Evolutionary conservation across 495 filamentous ascomycete species (phyloP).

Genomic region (Aspergillus asperescens): DNA sequence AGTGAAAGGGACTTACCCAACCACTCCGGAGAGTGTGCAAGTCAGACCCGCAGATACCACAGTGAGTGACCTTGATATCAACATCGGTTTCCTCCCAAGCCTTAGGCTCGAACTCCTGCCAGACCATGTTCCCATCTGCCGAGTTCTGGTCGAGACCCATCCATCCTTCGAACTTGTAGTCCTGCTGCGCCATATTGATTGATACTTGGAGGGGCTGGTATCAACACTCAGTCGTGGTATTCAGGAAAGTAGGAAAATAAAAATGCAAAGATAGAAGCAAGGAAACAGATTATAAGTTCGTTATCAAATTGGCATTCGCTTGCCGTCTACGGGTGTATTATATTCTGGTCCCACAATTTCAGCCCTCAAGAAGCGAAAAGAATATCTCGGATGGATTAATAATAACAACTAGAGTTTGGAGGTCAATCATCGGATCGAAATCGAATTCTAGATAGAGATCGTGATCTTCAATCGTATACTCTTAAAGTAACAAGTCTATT

Average conservation of each 20-base stretch:
- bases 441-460: background rate
- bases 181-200: slow-evolving; percentile 29
- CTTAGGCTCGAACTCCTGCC: slow-evolving; percentile 75
- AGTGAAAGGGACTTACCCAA: slow-evolving; percentile 46
- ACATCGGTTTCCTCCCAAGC: slow-evolving; percentile 75
- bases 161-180: slow-evolving; percentile 79
- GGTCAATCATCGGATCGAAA: too few species aligned
- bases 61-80: slow-evolving; percentile 43
- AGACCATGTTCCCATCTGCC: slow-evolving; percentile 74
- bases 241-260: too few species aligned
- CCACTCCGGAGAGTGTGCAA: slow-evolving; percentile 69
- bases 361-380: background rate
- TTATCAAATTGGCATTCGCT: background rate
- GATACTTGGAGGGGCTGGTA: background rate
- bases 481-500: slow-evolving; percentile 7
- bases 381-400: too few species aligned
- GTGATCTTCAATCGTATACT: background rate
- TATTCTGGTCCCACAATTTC: background rate
- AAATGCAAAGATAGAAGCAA: too few species aligned
- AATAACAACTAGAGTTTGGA: background rate
- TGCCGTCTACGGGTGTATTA: background rate
- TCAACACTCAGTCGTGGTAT: too few species aligned
- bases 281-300: background rate
- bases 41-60: slow-evolving; percentile 52
- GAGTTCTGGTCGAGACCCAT: slow-evolving; percentile 54